Conservation (phyloP, 2,329 filamentous ascomycete species). For the Blumeria graminis region DNA sequence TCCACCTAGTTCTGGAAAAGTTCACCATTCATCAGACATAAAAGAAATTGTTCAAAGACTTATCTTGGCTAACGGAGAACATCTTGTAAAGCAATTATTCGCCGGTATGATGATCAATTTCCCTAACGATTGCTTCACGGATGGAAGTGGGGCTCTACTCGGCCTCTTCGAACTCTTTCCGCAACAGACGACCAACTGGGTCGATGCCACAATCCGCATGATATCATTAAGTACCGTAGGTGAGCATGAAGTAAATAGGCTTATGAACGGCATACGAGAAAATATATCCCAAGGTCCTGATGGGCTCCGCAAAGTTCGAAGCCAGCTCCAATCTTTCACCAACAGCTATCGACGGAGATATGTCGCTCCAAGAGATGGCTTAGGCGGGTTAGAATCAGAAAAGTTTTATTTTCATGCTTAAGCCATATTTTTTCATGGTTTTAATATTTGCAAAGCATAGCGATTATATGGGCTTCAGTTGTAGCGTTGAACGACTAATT, state of each 20-base stretch:
- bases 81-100: slow-evolving; percentile 67
- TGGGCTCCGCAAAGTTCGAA: slow-evolving; percentile 51
- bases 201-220: slow-evolving; percentile 60
- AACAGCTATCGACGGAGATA: slow-evolving; percentile 83
- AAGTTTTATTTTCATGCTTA: slow-evolving; percentile 49
- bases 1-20: slow-evolving; percentile 34
- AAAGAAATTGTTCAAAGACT: slow-evolving; percentile 50
- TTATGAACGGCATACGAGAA: slow-evolving; percentile 61
- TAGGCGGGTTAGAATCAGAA: slow-evolving; percentile 67
- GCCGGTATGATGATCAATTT: slow-evolving; percentile 99
- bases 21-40: slow-evolving; percentile 41
- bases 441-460: slow-evolving; percentile 8
- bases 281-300: slow-evolving; percentile 40
- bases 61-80: slow-evolving; percentile 43
- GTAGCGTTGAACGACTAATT: background rate
- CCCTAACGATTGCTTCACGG: slow-evolving; percentile 81
- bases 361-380: slow-evolving; percentile 77
- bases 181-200: slow-evolving; percentile 54
- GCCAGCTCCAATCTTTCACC: slow-evolving; percentile 84
- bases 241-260: slow-evolving; percentile 52
- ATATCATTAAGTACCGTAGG: slow-evolving; percentile 65
- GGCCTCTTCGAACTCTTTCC: slow-evolving; percentile 74
- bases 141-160: slow-evolving; percentile 80
- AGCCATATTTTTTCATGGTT: slow-evolving; percentile 1
- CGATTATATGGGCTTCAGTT: slow-evolving; percentile 3